Evolutionary conservation across 257 asterid species (phyloP).

Genomic region (Oldenlandia corymbosa): DNA sequence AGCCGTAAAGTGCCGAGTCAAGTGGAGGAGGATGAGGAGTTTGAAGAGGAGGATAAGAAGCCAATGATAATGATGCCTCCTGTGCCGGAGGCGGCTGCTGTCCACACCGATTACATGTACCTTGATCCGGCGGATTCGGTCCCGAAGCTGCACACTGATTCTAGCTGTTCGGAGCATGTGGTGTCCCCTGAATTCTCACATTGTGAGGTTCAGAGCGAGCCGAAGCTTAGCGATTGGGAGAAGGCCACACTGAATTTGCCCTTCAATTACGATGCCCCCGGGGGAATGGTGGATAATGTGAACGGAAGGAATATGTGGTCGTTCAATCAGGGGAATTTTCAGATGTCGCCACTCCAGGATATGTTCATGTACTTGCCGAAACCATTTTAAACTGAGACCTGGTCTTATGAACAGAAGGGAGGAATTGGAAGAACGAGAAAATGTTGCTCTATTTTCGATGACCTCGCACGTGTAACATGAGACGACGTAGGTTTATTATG

Average conservation of each 20-base stretch:
- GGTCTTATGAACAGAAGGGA: not conserved
- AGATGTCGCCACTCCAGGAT: conserved; percentile 59
- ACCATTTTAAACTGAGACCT: conserved; percentile 63
- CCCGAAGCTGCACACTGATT: conserved; percentile 68
- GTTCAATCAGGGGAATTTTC: conserved; percentile 34
- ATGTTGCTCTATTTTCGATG: not conserved
- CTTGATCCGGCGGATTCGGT: conserved; percentile 64
- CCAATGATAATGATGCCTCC: conserved; percentile 45
- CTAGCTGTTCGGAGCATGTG: conserved; percentile 81
- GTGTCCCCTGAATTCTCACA: conserved; percentile 53
- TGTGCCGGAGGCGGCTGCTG: conserved; percentile 34
- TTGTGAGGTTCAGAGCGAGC: conserved; percentile 73
- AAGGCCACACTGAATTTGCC: conserved; percentile 42
- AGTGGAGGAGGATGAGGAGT: not conserved
- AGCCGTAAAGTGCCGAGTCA: conserved; percentile 22
- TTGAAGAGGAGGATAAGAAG: conserved; percentile 40
- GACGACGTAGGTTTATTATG: no score
- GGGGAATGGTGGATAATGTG: not conserved
- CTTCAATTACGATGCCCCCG: conserved; percentile 44
- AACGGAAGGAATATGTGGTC: conserved; percentile 10
- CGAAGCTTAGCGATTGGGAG: conserved; percentile 55
- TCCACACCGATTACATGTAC: conserved; percentile 47
- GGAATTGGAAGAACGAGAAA: not conserved
- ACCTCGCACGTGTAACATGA: conserved; percentile 20
- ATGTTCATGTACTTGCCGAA: conserved; percentile 47